Percentiles rank a stretch among this genome's conserved stretches.
Evolutionary conservation across 2,329 filamentous ascomycete species (phyloP).

Genomic region (Amylocarpus encephaloides): DNA sequence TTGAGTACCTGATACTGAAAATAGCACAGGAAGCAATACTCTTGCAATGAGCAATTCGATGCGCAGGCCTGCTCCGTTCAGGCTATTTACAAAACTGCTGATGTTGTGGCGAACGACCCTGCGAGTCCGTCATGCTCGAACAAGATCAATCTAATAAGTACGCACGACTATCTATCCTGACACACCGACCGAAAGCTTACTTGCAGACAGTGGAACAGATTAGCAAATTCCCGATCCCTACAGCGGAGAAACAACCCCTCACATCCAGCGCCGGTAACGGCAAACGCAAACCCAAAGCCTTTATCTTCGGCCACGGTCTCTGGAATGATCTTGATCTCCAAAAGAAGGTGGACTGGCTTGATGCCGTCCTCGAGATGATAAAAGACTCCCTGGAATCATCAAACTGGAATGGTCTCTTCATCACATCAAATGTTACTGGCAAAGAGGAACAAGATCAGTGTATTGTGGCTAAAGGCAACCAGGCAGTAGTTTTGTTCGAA

Average conservation of each 20-base stretch:
- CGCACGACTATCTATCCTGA: background rate
- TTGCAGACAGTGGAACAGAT: constrained; percentile 36
- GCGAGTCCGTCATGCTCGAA: constrained; percentile 36
- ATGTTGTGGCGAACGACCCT: constrained; percentile 39
- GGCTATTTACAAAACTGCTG: constrained; percentile 41
- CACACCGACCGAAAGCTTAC: constrained; percentile 14
- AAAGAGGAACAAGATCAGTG: constrained; percentile 41
- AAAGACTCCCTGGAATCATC: constrained; percentile 5
- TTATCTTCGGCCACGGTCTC: constrained; percentile 42
- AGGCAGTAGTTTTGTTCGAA: constrained; percentile 41
- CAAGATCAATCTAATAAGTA: constrained; percentile 35
- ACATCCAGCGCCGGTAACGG: constrained; percentile 30
- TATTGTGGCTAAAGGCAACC: constrained; percentile 41
- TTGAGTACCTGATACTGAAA: background rate
- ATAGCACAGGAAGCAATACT: constrained; percentile 34
- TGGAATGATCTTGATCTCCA: constrained; percentile 42
- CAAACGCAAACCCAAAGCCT: constrained; percentile 30
- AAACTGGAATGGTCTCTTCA: constrained; percentile 27
- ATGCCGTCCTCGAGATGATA: constrained; percentile 32
- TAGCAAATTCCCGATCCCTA: constrained; percentile 37
- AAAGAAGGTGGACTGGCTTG: constrained; percentile 37
- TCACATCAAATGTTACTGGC: constrained; percentile 42
- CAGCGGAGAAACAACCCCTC: constrained; percentile 36
- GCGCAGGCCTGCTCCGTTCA: constrained; percentile 43
- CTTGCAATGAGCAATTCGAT: constrained; percentile 45